Conservation (phyloP, 2,329 filamentous ascomycete genomes). For the Teratosphaeria gauchensis region DNA sequence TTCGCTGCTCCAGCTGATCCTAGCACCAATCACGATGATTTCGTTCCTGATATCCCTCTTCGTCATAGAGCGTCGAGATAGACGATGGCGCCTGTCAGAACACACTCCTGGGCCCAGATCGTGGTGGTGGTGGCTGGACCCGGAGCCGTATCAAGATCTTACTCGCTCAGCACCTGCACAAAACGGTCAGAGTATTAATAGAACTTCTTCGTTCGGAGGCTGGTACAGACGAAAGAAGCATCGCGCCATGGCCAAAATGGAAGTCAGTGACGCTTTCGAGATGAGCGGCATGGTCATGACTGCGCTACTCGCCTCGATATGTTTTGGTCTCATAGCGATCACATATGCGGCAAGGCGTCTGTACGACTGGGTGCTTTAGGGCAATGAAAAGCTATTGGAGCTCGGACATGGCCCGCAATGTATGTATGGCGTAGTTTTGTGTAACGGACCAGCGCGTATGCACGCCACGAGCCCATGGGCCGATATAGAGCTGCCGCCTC, state of each 20-base stretch:
- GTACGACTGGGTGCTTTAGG: slow-evolving; percentile 13
- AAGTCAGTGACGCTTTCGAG: slow-evolving; percentile 55
- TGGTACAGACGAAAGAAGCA: slow-evolving; percentile 36
- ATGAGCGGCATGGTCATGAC: slow-evolving; percentile 47
- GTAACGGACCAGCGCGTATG: neutral
- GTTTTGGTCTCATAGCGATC: slow-evolving; percentile 12
- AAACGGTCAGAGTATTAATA: neutral
- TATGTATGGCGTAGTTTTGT: neutral
- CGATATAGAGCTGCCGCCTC: neutral
- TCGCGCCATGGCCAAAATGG: slow-evolving; percentile 50
- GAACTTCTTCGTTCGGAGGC: slow-evolving; percentile 4
- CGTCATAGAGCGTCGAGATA: slow-evolving; percentile 51
- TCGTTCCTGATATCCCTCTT: slow-evolving; percentile 57
- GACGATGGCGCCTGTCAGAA: slow-evolving; percentile 35
- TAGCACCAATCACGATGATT: slow-evolving; percentile 55
- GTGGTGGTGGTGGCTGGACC: slow-evolving; percentile 25
- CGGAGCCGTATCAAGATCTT: slow-evolving; percentile 35
- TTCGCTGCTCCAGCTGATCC: slow-evolving; percentile 29
- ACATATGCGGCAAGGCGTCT: slow-evolving; percentile 12
- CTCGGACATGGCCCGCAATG: neutral
- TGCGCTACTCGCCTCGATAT: slow-evolving; percentile 33
- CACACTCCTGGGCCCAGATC: slow-evolving; percentile 26
- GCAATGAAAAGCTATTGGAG: neutral
- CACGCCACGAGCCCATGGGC: neutral
- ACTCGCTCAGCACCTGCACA: neutral